Evolutionary conservation across 2,329 filamentous ascomycete genomes (phyloP).

Genomic region (Aspergillus novoparasiticus): DNA sequence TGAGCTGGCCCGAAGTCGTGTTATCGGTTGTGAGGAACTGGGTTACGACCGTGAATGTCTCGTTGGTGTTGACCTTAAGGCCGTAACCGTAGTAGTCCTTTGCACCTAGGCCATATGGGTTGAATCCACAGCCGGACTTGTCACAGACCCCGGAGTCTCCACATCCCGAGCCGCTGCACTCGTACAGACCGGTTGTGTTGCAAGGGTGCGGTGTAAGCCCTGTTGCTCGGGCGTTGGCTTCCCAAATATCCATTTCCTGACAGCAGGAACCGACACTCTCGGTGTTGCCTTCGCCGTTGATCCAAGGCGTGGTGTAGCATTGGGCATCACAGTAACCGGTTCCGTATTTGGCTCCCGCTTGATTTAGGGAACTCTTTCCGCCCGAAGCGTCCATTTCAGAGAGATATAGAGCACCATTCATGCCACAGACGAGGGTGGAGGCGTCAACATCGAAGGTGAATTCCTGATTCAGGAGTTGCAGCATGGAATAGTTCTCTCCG

Average conservation of each 20-base stretch:
- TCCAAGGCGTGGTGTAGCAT: constrained; percentile 52
- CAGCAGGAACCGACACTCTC: constrained; percentile 61
- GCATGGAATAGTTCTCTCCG: constrained; percentile 62
- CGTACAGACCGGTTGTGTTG: constrained; percentile 52
- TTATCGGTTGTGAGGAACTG: constrained; percentile 59
- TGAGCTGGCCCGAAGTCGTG: constrained; percentile 53
- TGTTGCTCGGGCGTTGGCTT: constrained; percentile 64
- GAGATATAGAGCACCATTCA: constrained; percentile 71
- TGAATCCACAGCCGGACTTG: constrained; percentile 68
- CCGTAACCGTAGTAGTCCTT: constrained; percentile 62
- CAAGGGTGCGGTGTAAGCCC: constrained; percentile 67
- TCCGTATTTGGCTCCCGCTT: constrained; percentile 59
- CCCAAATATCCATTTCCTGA: constrained; percentile 69
- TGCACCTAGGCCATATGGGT: constrained; percentile 65
- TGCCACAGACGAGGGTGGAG: constrained; percentile 66
- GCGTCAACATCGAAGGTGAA: constrained; percentile 72
- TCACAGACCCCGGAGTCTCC: constrained; percentile 58
- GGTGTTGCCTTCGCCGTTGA: constrained; percentile 56
- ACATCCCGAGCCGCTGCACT: constrained; percentile 41
- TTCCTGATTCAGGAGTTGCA: constrained; percentile 65
- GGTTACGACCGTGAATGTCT: constrained; percentile 65
- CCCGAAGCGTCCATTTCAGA: constrained; percentile 63
- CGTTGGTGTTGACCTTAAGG: constrained; percentile 59
- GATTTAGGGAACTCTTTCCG: constrained; percentile 55
- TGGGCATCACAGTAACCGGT: constrained; percentile 65